Evolutionary conservation across 1,139 yeast genomes (phyloP).

Genomic region (Geotrichum bryndzae): DNA sequence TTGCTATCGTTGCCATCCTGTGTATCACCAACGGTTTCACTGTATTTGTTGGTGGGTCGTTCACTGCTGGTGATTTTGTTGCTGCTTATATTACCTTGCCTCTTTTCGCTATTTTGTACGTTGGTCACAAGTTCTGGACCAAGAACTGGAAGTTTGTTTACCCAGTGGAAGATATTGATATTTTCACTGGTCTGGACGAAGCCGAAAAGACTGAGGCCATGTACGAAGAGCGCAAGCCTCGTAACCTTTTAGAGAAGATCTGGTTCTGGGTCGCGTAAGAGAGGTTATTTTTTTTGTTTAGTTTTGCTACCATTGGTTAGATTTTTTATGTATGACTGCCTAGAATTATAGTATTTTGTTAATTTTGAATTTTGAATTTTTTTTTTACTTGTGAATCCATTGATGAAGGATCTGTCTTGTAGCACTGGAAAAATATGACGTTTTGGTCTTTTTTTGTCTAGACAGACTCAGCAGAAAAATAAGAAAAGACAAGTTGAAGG

Average conservation of each 20-base stretch:
- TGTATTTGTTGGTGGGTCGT: slow-evolving; percentile 49
- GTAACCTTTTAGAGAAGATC: slow-evolving; percentile 36
- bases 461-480: too few species aligned
- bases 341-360: background rate
- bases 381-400: too few species aligned
- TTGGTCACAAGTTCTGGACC: slow-evolving; percentile 48
- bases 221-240: slow-evolving; percentile 36
- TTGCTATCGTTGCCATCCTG: slow-evolving; percentile 42
- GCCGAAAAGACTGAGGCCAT: slow-evolving; percentile 42
- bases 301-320: background rate
- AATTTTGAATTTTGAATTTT: background rate
- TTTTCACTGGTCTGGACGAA: slow-evolving; percentile 47
- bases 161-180: slow-evolving; percentile 43
- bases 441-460: too few species aligned
- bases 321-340: background rate
- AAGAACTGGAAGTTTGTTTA: slow-evolving; percentile 42
- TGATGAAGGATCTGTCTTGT: too few species aligned
- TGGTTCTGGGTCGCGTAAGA: slow-evolving; percentile 41
- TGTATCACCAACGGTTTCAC: slow-evolving; percentile 67
- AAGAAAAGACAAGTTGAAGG: background rate
- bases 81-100: slow-evolving; percentile 49
- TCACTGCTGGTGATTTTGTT: slow-evolving; percentile 50
- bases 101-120: slow-evolving; percentile 42
- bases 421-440: too few species aligned
- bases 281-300: background rate